Evolutionary conservation across 2,329 filamentous ascomycete genomes (phyloP).

Genomic region (Colletotrichum eleusines): DNA sequence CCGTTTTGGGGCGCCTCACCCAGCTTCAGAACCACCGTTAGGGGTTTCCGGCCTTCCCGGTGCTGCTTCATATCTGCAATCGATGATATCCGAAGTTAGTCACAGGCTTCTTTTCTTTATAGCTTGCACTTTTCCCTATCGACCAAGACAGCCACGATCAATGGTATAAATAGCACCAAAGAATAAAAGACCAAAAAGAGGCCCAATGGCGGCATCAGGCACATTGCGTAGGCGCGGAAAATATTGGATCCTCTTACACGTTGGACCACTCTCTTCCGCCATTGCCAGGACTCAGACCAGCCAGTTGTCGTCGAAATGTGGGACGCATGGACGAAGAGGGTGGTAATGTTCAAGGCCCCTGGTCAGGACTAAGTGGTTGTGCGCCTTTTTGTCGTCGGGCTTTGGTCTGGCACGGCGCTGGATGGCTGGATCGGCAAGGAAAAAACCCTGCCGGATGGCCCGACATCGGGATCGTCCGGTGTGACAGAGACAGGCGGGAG

Average conservation of each 20-base stretch:
- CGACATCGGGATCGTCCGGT: slow-evolving; percentile 41
- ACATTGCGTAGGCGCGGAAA: slow-evolving; percentile 35
- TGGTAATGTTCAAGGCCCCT: slow-evolving; percentile 31
- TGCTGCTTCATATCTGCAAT: slow-evolving; percentile 70
- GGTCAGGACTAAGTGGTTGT: slow-evolving; percentile 16
- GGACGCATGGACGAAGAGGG: slow-evolving; percentile 29
- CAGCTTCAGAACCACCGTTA: slow-evolving; percentile 88
- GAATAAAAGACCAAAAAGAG: slow-evolving; percentile 5
- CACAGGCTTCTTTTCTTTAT: neutral
- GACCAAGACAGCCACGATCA: neutral
- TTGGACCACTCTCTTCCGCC: slow-evolving; percentile 40
- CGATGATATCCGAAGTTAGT: slow-evolving; percentile 33
- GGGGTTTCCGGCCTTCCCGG: slow-evolving; percentile 64
- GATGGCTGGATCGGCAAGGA: slow-evolving; percentile 27
- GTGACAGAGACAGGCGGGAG: slow-evolving; percentile 20
- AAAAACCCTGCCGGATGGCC: slow-evolving; percentile 25
- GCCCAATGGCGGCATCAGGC: slow-evolving; percentile 22
- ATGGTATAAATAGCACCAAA: neutral
- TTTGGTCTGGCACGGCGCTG: slow-evolving; percentile 3
- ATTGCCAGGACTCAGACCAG: slow-evolving; percentile 39
- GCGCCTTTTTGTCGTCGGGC: slow-evolving; percentile 37
- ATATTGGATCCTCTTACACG: slow-evolving; percentile 42
- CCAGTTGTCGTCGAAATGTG: slow-evolving; percentile 36
- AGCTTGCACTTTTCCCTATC: neutral
- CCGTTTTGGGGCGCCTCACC: slow-evolving; percentile 65